phyloP scores from a whole-genome alignment of 768 basidiomycete genomes.

The Leccinum obscurum region DNA sequence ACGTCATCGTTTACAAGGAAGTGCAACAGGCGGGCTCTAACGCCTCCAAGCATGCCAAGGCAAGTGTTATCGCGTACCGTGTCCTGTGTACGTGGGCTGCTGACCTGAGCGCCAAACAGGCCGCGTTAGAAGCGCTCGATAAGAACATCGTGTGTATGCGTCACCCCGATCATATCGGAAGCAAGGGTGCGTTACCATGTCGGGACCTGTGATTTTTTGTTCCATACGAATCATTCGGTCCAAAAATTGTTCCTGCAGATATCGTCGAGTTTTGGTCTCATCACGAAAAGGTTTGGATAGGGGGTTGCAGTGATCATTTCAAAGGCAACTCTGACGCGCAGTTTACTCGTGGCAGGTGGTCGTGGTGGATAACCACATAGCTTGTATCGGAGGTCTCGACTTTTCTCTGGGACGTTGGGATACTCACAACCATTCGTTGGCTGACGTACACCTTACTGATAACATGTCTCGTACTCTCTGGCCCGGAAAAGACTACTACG shows the following conservation, averaged over 20 bases:
- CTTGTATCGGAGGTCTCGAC: slow-evolving; percentile 92
- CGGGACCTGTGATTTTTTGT: neutral
- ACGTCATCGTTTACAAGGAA: slow-evolving; percentile 95
- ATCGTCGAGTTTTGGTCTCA: slow-evolving; percentile 88
- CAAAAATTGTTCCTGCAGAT: slow-evolving; percentile 40
- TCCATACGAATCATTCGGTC: neutral
- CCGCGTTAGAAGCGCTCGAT: slow-evolving; percentile 77
- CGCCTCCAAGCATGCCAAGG: slow-evolving; percentile 85
- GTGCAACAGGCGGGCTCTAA: slow-evolving; percentile 91
- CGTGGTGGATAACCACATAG: slow-evolving; percentile 82
- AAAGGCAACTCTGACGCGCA: neutral
- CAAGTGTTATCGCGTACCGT: slow-evolving; percentile 11
- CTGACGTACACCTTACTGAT: slow-evolving; percentile 89
- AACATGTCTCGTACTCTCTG: slow-evolving; percentile 74
- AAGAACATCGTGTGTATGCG: slow-evolving; percentile 87
- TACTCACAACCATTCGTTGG: slow-evolving; percentile 83
- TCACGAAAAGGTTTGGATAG: slow-evolving; percentile 67
- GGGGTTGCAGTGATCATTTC: neutral
- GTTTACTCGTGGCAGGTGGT: slow-evolving; percentile 47
- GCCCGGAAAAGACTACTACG: slow-evolving; percentile 94
- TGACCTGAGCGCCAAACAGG: slow-evolving; percentile 37
- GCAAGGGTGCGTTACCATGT: slow-evolving; percentile 49
- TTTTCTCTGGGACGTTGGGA: slow-evolving; percentile 98
- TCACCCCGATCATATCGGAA: slow-evolving; percentile 87
- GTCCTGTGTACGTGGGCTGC: neutral